Percentiles rank a stretch among this genome's conserved stretches.
phyloP scores from a whole-genome alignment of 768 basidiomycete genomes.

The Candolleomyces aberdarensis region DNA sequence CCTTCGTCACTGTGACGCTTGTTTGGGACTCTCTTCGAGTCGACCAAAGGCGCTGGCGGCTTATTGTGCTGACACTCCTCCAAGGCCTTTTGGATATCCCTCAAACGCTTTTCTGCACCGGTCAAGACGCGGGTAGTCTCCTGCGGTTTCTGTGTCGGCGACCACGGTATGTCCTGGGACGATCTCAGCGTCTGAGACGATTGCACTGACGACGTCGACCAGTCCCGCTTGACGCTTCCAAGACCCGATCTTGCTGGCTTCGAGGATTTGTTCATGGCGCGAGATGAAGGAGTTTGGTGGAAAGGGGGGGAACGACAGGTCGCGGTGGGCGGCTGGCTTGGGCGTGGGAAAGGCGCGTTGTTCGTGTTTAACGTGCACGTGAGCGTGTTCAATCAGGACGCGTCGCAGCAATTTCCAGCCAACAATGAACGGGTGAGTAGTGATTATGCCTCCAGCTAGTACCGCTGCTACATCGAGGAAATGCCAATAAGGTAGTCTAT shows the following conservation, averaged over 20 bases:
- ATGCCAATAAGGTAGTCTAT: conserved; percentile 12
- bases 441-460: conserved; percentile 13
- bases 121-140: conserved; percentile 19
- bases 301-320: neutral
- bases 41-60: conserved; percentile 20
- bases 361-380: neutral
- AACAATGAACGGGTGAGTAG: conserved; percentile 9
- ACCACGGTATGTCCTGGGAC: conserved; percentile 44
- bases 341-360: neutral
- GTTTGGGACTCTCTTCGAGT: conserved; percentile 22
- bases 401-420: neutral
- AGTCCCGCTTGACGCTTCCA: conserved; percentile 59
- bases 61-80: conserved; percentile 15
- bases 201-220: conserved; percentile 37
- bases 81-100: conserved; percentile 58
- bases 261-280: conserved; percentile 30
- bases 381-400: neutral
- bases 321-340: neutral
- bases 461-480: conserved; percentile 23
- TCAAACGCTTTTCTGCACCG: conserved; percentile 41
- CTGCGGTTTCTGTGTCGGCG: conserved; percentile 37
- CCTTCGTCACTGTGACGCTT: conserved; percentile 34
- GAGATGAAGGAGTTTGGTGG: neutral
- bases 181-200: conserved; percentile 19
- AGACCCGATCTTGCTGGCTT: conserved; percentile 51